Evolutionary conservation across 2,329 filamentous ascomycete genomes (phyloP).

Genomic region (Polychaeton citri): DNA sequence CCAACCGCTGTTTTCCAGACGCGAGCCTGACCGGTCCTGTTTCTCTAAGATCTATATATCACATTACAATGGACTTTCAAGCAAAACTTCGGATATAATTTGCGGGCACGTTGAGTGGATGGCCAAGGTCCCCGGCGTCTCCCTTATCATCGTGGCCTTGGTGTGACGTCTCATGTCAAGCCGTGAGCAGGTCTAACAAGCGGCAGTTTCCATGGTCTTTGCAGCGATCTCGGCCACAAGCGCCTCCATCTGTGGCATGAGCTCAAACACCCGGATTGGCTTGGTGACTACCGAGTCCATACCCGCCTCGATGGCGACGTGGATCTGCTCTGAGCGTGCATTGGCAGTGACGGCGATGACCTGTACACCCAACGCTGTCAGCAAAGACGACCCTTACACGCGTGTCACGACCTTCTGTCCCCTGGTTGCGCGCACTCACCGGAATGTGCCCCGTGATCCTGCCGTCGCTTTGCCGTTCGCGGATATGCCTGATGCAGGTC

Average conservation of each 20-base stretch:
- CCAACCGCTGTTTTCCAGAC: too few species aligned
- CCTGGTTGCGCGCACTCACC: background rate
- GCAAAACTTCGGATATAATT: too few species aligned
- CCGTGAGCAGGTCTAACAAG: too few species aligned
- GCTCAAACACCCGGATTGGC: slow-evolving; percentile 21
- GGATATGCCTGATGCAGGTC: slow-evolving; percentile 12
- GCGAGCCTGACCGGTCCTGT: too few species aligned
- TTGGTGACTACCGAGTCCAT: slow-evolving; percentile 21
- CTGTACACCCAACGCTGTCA: background rate
- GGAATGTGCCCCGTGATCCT: slow-evolving; percentile 9
- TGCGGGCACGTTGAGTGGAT: too few species aligned
- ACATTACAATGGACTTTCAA: too few species aligned
- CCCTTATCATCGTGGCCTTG: too few species aligned
- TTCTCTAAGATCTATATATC: too few species aligned
- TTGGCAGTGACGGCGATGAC: slow-evolving; percentile 19
- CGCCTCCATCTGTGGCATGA: slow-evolving; percentile 20
- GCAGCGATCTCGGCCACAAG: slow-evolving; percentile 12
- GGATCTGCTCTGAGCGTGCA: slow-evolving; percentile 12
- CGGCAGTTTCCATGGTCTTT: background rate
- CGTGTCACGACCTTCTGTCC: too few species aligned
- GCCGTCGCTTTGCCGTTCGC: slow-evolving; percentile 10
- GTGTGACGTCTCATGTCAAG: too few species aligned
- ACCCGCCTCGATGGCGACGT: slow-evolving; percentile 10
- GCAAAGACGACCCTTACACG: too few species aligned
- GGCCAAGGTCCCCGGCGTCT: too few species aligned